Evolutionary conservation across 371 early-diverging fungal species (phyloP), one percentile per base, ranked within the genome.

Genomic region (Syncephalastrum sp.): DNA sequence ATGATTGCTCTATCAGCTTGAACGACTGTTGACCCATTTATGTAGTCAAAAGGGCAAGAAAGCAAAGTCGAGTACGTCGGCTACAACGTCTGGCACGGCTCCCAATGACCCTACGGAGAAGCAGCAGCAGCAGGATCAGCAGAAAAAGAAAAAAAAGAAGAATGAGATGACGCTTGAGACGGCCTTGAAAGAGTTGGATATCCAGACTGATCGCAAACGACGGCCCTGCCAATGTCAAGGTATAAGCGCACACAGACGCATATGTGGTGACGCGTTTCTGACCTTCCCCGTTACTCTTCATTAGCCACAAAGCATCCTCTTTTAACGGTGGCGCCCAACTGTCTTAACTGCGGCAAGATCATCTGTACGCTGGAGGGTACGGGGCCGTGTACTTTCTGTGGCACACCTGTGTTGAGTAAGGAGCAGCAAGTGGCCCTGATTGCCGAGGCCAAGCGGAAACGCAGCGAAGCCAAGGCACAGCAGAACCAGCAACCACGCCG

Each of bases 271-370:
- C 21, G 29, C 24, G n/a, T 57, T 43, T 53, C 7, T 46, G 17
- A 45, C 49, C 17, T 43, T 33, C 51, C 48, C 25, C 24, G 27
- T 47, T 10, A 4, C 21, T 21, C 21, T 21, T 21, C 21, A 21
- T 21, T 65, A 86, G 95, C 93, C 1, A 83, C 89, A 0, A 85
- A 84, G 27, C 96, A 96, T 67, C 81, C 81, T 17, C 65, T 96
- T 47, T 63, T 94, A 15, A 87, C 88, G 0, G 74, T 80, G 47
- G 83, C 83, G n/a, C 85, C 85, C 1, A 96, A 96, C 64, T 96
- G 96, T 60, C 66, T 96, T 24, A 82, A 69, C 33, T 96, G 96
- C 64, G 96, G 96, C 15, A 91, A 90, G 56, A 92, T 96, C 56
- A 83, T 94, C 14, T 96, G 96, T 67, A 72, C 78, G 3, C 57